Conservation (phyloP, 805 yeast species). For the Ogataea ganodermae region DNA sequence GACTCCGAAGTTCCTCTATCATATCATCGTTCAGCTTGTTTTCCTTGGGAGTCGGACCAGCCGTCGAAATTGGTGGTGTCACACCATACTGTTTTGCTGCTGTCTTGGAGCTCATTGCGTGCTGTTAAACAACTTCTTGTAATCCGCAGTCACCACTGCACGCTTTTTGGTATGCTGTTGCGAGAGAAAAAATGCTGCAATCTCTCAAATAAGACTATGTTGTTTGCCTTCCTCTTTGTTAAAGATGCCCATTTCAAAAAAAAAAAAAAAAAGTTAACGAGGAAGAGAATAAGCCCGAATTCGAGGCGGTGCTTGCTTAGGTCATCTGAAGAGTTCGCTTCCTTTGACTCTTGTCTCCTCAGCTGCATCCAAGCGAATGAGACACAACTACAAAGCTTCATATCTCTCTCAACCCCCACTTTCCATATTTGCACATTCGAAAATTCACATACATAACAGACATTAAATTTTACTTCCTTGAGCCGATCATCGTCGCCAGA, state of each 20-base stretch:
- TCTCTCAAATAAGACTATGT: not conserved
- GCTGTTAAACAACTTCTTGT: not conserved
- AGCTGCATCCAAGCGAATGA: too few relatives aligned
- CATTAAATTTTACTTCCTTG: too few relatives aligned
- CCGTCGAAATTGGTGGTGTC: conserved; percentile 82
- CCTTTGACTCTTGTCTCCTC: too few relatives aligned
- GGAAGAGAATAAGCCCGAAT: not conserved
- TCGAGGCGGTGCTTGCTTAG: not conserved
- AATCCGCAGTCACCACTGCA: not conserved
- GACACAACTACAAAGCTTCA: too few relatives aligned
- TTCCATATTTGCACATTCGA: too few relatives aligned
- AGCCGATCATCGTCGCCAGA: too few relatives aligned
- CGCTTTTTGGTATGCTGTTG: not conserved
- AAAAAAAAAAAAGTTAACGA: not conserved
- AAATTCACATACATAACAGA: too few relatives aligned
- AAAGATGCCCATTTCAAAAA: not conserved
- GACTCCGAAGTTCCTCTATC: conserved; percentile 74
- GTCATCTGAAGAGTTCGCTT: too few relatives aligned
- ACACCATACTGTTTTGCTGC: conserved; percentile 56
- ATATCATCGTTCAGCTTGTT: conserved; percentile 71
- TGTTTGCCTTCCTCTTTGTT: not conserved
- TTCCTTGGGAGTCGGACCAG: conserved; percentile 82
- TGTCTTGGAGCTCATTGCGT: conserved; percentile 16
- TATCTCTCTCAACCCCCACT: too few relatives aligned
- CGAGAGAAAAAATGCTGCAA: not conserved